Conservation (phyloP, 1,139 yeast genomes). For the Candida sp. region DNA sequence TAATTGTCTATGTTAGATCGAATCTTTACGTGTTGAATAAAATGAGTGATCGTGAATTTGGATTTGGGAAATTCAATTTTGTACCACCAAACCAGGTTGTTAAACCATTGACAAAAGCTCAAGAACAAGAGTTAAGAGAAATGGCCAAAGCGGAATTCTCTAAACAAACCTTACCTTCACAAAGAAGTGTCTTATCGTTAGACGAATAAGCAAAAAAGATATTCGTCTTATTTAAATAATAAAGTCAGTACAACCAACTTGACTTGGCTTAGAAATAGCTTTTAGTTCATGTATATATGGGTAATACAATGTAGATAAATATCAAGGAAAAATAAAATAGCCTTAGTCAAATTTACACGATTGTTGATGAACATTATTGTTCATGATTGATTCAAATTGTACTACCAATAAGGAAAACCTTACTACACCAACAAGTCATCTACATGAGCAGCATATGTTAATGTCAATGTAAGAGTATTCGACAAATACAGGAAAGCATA, state of each 20-base stretch:
- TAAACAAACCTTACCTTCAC: conserved; percentile 55
- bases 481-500: no score
- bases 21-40: conserved; percentile 84
- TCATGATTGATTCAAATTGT: no score
- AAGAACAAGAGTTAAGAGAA: conserved; percentile 45
- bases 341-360: no score
- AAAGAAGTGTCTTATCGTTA: conserved; percentile 57
- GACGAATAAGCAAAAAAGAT: no score
- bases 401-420: no score
- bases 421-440: no score
- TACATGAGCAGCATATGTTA: no score
- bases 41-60: conserved; percentile 89
- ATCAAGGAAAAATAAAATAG: no score
- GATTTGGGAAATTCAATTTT: conserved; percentile 82
- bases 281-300: conserved; percentile 2
- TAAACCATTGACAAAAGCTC: conserved; percentile 62
- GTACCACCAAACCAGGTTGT: conserved; percentile 84
- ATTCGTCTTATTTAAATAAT: no score
- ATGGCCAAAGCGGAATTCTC: conserved; percentile 35
- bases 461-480: no score
- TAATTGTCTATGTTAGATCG: conserved; percentile 83
- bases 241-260: no score
- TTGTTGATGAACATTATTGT: no score
- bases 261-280: background rate
- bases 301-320: background rate